Base-by-base conservation (phyloP, 306 rosid species). In the Coriaria nepalensis region DNA sequence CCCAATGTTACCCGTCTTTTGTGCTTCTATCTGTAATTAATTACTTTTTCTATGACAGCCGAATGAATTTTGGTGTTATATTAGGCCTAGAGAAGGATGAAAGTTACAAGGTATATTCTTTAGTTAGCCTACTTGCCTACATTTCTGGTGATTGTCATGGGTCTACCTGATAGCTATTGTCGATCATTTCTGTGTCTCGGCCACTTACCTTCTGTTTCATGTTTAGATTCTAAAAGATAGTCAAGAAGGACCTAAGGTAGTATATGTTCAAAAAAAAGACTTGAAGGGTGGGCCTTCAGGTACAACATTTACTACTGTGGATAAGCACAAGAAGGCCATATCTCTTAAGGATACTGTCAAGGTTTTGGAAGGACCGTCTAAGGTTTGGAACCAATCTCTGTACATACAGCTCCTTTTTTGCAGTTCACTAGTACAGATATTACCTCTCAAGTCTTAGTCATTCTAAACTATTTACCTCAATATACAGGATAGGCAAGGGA, bases 11-110 rank as follows among this genome's bases (percentile, higher is more conserved):
- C 47, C 40, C 7, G 15, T 15, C 13, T 47, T 47, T 50, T 45
- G 42, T 33, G 15, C 39, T 54, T 7, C 42, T 63, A 40, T 40
- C 43, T 48, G 40, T 46, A 61, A 44, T 37, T 32, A 42, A 6
- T 47, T 36, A 10, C 44, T 35, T 50, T 68, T 61, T 10, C 56
- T 55, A 15, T 68, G 78, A 77, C 83, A 92, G 98, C 37, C 74
- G 74, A 69, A 81, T 78, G 70, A 96, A 92, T 57, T 92, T 85
- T 59, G 98, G 98, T 56, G 61, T 92, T 42, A 78, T 92, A 37
- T 39, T 82, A 62, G 75, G 94, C 66, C 59, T 56, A 61, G 98
- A 82, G 71, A 92, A 85, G 59, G 96, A 75, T 68, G 83, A 78
- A 62, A 68, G 54, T 52, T 92, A 75, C 78, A 92, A 72, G 98